Conservation (phyloP, 2,329 filamentous ascomycete genomes). For the Colletotrichum falcatum region DNA sequence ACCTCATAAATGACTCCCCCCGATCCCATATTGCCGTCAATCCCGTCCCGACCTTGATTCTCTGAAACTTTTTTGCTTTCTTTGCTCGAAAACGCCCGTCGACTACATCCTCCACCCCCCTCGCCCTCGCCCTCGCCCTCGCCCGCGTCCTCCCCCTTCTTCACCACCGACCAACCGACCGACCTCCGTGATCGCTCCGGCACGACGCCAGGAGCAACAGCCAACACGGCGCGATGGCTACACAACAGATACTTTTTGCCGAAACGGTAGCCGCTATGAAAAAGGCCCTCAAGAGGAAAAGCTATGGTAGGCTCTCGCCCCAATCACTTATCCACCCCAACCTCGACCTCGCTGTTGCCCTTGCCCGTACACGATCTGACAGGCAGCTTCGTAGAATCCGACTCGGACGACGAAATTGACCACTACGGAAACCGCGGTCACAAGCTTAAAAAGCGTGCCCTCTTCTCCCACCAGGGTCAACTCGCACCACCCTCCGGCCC, state of each 20-base stretch:
- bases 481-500: constrained; percentile 75
- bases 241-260: constrained; percentile 71
- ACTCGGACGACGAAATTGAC: constrained; percentile 80
- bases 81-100: constrained; percentile 2
- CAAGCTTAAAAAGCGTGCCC: constrained; percentile 81
- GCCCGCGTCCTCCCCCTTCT: constrained; percentile 10
- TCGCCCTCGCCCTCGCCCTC: constrained; percentile 8
- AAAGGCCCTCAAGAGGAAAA: constrained; percentile 73
- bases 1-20: constrained; percentile 30
- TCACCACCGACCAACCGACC: constrained; percentile 19
- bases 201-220: constrained; percentile 25
- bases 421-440: constrained; percentile 80
- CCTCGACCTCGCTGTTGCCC: neutral
- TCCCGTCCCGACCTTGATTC: neutral
- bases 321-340: neutral
- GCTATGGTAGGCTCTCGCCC: constrained; percentile 62
- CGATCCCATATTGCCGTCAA: constrained; percentile 8
- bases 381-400: constrained; percentile 69
- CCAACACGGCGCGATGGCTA: constrained; percentile 51
- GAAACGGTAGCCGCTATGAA: constrained; percentile 78
- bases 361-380: constrained; percentile 21
- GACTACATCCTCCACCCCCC: neutral
- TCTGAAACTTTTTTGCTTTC: constrained; percentile 9
- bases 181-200: constrained; percentile 29
- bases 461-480: constrained; percentile 77